These are phyloP conservation scores for Cyberlindnera bimundalis DNA, from an alignment of 805 yeast species.

Conservation along the genomic window DNA sequence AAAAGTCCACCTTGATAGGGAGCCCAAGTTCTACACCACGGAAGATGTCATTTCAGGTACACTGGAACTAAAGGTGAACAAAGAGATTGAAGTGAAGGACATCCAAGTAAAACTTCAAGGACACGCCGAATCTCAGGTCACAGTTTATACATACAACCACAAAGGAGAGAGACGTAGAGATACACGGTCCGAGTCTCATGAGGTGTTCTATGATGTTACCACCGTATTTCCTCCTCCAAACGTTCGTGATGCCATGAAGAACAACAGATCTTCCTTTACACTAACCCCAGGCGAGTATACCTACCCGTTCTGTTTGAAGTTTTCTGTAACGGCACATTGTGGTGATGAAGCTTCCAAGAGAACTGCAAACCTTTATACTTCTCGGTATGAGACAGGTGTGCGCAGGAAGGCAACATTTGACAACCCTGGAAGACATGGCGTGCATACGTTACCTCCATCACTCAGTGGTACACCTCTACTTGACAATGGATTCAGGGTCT, in stretches of 20 bases:
- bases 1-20: conserved; percentile 8
- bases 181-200: conserved; percentile 30
- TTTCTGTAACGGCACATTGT: conserved; percentile 32
- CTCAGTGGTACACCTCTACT: not conserved
- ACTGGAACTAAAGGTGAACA: conserved; percentile 14
- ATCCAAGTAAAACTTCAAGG: conserved; percentile 55
- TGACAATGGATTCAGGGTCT: not conserved
- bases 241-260: conserved; percentile 39
- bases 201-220: conserved; percentile 44
- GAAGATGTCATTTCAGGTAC: conserved; percentile 20
- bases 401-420: conserved; percentile 1
- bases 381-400: conserved; percentile 14
- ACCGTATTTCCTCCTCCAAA: conserved; percentile 53
- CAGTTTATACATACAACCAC: conserved; percentile 15
- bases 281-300: conserved; percentile 44
- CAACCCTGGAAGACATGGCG: not conserved
- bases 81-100: conserved; percentile 40
- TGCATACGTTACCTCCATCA: conserved; percentile 8
- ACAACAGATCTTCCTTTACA: conserved; percentile 28
- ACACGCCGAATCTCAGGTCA: conserved; percentile 37
- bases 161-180: conserved; percentile 9
- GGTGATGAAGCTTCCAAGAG: conserved; percentile 13
- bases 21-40: conserved; percentile 13
- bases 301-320: conserved; percentile 38
- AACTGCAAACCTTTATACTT: conserved; percentile 16